Evolutionary conservation across 257 asterid species (phyloP).

Genomic region (Solanum corneliomulleri): DNA sequence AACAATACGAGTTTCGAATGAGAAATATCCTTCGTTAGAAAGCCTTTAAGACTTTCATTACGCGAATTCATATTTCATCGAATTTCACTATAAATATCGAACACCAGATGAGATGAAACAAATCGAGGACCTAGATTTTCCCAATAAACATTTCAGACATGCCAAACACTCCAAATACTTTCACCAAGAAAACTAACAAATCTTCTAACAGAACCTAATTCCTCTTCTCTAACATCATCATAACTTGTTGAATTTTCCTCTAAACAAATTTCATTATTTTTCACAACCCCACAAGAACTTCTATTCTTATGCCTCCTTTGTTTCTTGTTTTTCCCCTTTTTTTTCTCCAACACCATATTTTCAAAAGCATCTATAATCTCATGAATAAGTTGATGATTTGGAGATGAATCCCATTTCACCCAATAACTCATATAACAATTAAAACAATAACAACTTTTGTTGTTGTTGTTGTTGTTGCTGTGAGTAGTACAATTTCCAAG

Average conservation of each 20-base stretch:
- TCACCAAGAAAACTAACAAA: conserved; percentile 28
- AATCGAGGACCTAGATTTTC: neutral
- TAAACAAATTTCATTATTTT: neutral
- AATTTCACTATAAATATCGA: neutral
- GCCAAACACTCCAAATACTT: conserved; percentile 24
- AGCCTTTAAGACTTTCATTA: neutral
- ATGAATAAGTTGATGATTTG: conserved; percentile 32
- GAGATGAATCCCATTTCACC: conserved; percentile 36
- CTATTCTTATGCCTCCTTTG: conserved; percentile 13
- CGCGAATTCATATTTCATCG: neutral
- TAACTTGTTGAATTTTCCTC: neutral
- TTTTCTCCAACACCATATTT: conserved; percentile 14
- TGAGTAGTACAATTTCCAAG: neutral
- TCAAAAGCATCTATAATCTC: conserved; percentile 33
- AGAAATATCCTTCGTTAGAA: neutral
- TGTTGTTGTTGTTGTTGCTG: conserved; percentile 13
- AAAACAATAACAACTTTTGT: conserved; percentile 18
- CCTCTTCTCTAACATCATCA: neutral
- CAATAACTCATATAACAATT: conserved; percentile 30
- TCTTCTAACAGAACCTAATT: conserved; percentile 12
- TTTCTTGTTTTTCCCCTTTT: conserved; percentile 9
- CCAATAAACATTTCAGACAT: too few relatives aligned
- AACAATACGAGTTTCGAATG: neutral
- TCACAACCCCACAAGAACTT: neutral
- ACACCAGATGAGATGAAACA: too few relatives aligned